phyloP scores from a whole-genome alignment of 2,329 filamentous ascomycete species.

The Stagonosporopsis vannaccii region DNA sequence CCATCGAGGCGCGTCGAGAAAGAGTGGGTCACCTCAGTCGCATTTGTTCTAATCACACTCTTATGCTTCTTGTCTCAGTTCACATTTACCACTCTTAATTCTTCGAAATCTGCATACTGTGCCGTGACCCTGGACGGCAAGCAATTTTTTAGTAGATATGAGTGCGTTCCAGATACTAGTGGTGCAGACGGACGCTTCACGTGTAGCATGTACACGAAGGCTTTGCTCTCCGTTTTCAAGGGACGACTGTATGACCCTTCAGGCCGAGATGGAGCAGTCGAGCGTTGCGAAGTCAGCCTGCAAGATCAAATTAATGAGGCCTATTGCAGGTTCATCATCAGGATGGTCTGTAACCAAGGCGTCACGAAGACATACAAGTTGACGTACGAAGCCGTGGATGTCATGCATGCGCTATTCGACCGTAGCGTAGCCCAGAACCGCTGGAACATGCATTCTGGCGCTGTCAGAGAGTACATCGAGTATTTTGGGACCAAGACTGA shows the following conservation, averaged over 20 bases:
- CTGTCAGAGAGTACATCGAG: slow-evolving; percentile 77
- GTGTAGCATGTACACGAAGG: slow-evolving; percentile 75
- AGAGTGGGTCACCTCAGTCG: slow-evolving; percentile 57
- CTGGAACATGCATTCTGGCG: slow-evolving; percentile 76
- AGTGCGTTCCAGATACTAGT: slow-evolving; percentile 59
- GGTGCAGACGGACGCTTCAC: slow-evolving; percentile 65
- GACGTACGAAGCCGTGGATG: slow-evolving; percentile 76
- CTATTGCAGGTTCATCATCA: slow-evolving; percentile 76
- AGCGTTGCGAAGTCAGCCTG: slow-evolving; percentile 76
- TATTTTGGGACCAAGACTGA: slow-evolving; percentile 83
- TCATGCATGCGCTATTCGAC: slow-evolving; percentile 79
- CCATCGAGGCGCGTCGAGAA: slow-evolving; percentile 74
- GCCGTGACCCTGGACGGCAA: slow-evolving; percentile 72
- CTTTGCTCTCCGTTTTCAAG: slow-evolving; percentile 76
- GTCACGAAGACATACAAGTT: slow-evolving; percentile 80
- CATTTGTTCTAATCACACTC: slow-evolving; percentile 22
- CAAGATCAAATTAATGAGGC: slow-evolving; percentile 72
- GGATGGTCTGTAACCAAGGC: slow-evolving; percentile 77
- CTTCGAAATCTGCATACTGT: slow-evolving; percentile 81
- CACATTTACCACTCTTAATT: slow-evolving; percentile 76
- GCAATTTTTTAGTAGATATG: slow-evolving; percentile 77
- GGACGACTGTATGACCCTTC: slow-evolving; percentile 68
- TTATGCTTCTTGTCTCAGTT: slow-evolving; percentile 56
- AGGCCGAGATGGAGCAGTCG: slow-evolving; percentile 73
- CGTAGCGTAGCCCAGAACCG: slow-evolving; percentile 69